Evolutionary conservation across 179 eudicot genomes (phyloP).

Genomic region (Amaranthus tricolor): DNA sequence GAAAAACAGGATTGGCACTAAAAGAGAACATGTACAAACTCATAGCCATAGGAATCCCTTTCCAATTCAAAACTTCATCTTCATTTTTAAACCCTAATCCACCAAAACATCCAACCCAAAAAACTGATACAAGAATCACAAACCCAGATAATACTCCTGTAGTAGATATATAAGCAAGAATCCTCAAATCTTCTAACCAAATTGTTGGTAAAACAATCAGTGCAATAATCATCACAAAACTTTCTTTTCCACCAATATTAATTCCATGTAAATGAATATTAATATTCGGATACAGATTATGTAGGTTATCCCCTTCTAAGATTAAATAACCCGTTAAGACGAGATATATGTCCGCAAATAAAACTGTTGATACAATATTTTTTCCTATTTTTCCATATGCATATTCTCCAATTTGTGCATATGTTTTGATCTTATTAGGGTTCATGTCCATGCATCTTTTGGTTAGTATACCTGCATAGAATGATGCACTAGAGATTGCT

Average conservation of each 20-base stretch:
- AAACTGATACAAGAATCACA: slow-evolving; percentile 21
- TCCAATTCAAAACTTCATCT: slow-evolving; percentile 52
- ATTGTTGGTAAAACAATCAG: slow-evolving; percentile 27
- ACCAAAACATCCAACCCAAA: slow-evolving; percentile 26
- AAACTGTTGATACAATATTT: slow-evolving; percentile 35
- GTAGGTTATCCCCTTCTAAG: slow-evolving; percentile 62
- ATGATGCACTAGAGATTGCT: slow-evolving; percentile 37
- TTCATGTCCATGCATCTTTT: slow-evolving; percentile 47
- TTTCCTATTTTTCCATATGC: slow-evolving; percentile 60
- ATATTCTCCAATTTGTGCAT: slow-evolving; percentile 54
- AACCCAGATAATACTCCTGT: slow-evolving; percentile 26
- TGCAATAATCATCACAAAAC: slow-evolving; percentile 30
- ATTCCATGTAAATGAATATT: slow-evolving; percentile 11
- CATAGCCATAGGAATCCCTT: slow-evolving; percentile 56
- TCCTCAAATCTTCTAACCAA: slow-evolving; percentile 25
- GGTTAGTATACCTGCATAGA: slow-evolving; percentile 53
- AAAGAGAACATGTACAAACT: slow-evolving; percentile 79
- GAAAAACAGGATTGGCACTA: slow-evolving; percentile 83
- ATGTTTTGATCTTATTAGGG: slow-evolving; percentile 38
- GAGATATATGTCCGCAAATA: slow-evolving; percentile 43
- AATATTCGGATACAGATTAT: slow-evolving; percentile 20
- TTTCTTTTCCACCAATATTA: slow-evolving; percentile 18
- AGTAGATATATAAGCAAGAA: slow-evolving; percentile 28
- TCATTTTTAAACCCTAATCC: slow-evolving; percentile 34
- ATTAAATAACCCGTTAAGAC: slow-evolving; percentile 50